Evolutionary conservation across 2,329 filamentous ascomycete genomes (phyloP), one percentile per base, ranked within the genome.

Genomic region (Neurospora crassa): DNA sequence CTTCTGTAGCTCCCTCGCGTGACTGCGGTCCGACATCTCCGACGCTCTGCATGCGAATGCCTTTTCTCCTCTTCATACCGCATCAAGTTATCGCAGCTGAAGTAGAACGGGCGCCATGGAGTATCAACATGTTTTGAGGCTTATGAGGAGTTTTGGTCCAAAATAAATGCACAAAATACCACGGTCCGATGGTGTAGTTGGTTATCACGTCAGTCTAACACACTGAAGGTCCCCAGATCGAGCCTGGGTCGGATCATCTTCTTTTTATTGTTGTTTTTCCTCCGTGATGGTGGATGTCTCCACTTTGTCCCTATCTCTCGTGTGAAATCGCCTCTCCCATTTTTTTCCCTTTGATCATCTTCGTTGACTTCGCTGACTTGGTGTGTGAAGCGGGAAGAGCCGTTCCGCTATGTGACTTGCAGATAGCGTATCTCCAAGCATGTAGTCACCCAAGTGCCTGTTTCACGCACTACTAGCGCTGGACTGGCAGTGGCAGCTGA

Each of bases 131-230:
- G 1, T 4, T 29, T 5, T 5, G 29, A 5, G 29, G 29, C 3
- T 29, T 29, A 29, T 29, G 29, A 5, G 1, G 4, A 29, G 29
- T 29, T 29, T 5, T 29, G 3, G 4, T 24, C 24, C 24, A 24
- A 3, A 3, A 24, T 1, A 5, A 3, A 4, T 29, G 29, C 5
- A 16, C 14, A 24, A 8, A 59, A 18, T 34, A 10, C 0, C 24
- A 34, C 24, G 75, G 75, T 75, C 70, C 72, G 72, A 74, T 79
- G 77, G 77, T 78, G 78, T 78, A 79, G 82, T 83, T 83, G 82
- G 81, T 83, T 82, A 83, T 83, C 82, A 83, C 82, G 79, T 83
- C 80, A 82, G 81, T 83, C 80, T 83, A 83, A 83, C 81, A 42
- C 41, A 42, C 41, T 42, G 41, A 42, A 42, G 41, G 41, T 42